Evolutionary conservation across 495 filamentous ascomycete genomes (phyloP).

Genomic region (Penicillium ucsense): DNA sequence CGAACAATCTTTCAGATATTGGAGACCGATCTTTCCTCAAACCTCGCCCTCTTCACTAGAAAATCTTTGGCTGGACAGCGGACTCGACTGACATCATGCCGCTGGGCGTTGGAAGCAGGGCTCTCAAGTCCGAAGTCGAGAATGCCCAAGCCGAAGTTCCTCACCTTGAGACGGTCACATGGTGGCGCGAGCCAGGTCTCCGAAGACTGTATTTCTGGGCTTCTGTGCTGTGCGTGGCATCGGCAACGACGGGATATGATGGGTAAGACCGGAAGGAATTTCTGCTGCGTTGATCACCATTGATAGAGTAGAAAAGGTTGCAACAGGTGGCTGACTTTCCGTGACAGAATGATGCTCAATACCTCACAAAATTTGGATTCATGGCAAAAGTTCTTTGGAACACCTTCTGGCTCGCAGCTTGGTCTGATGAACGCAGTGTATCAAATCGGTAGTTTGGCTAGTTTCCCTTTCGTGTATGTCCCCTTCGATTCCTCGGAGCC

Average conservation of each 20-base stretch:
- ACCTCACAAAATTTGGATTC: slow-evolving; percentile 13
- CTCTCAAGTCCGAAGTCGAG: slow-evolving; percentile 17
- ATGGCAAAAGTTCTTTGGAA: slow-evolving; percentile 19
- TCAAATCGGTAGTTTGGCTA: slow-evolving; percentile 52
- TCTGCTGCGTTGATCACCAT: neutral
- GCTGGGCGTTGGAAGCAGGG: slow-evolving; percentile 5
- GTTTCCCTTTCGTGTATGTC: slow-evolving; percentile 52
- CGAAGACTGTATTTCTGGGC: slow-evolving; percentile 48
- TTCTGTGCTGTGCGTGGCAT: slow-evolving; percentile 49
- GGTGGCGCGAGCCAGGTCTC: slow-evolving; percentile 49
- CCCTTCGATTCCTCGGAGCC: neutral
- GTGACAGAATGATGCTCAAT: slow-evolving; percentile 21
- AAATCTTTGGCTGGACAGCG: neutral
- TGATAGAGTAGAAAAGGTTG: neutral
- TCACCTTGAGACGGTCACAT: slow-evolving; percentile 48
- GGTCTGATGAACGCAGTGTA: slow-evolving; percentile 57
- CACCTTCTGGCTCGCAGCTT: slow-evolving; percentile 41
- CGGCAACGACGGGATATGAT: slow-evolving; percentile 58
- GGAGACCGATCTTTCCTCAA: neutral
- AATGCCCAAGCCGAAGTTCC: slow-evolving; percentile 41
- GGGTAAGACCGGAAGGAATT: slow-evolving; percentile 19
- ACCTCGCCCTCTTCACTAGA: neutral
- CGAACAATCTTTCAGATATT: too few relatives aligned
- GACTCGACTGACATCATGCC: slow-evolving; percentile 4
- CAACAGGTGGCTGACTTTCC: neutral